These are phyloP conservation scores for Eragrostis tef DNA, from an alignment of 202 grass and related monocot species.

Conservation along the genomic window DNA sequence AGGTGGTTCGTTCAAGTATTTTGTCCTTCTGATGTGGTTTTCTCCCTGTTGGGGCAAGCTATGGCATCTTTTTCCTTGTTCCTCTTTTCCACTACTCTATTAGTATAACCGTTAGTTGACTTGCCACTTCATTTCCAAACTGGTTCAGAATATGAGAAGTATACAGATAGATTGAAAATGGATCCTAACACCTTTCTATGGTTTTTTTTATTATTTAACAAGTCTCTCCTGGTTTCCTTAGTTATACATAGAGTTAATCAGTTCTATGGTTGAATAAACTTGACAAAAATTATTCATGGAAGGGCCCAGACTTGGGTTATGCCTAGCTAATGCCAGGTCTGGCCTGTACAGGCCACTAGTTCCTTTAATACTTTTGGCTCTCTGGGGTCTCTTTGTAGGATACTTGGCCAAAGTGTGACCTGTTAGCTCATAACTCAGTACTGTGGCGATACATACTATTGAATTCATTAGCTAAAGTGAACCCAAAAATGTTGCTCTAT, in stretches of 20 bases:
- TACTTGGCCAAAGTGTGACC: constrained; percentile 8
- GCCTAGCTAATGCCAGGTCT: not conserved
- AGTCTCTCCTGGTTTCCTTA: not conserved
- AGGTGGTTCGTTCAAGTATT: too few species aligned
- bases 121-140: too few species aligned
- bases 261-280: not conserved
- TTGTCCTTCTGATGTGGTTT: too few species aligned
- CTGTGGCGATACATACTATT: too few species aligned
- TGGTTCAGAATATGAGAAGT: not conserved
- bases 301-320: not conserved
- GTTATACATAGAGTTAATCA: not conserved
- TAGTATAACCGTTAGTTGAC: too few species aligned
- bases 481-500: not conserved
- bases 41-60: too few species aligned
- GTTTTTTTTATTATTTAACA: not conserved
- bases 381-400: not conserved
- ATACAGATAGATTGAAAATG: not conserved
- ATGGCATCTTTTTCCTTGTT: too few species aligned
- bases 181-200: not conserved
- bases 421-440: too few species aligned
- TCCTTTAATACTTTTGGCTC: constrained; percentile 8
- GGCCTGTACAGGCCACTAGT: not conserved
- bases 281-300: not conserved
- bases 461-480: too few species aligned
- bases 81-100: too few species aligned